phyloP scores from a whole-genome alignment of 2,329 filamentous ascomycete genomes.

The Aspergillus nomiae region DNA sequence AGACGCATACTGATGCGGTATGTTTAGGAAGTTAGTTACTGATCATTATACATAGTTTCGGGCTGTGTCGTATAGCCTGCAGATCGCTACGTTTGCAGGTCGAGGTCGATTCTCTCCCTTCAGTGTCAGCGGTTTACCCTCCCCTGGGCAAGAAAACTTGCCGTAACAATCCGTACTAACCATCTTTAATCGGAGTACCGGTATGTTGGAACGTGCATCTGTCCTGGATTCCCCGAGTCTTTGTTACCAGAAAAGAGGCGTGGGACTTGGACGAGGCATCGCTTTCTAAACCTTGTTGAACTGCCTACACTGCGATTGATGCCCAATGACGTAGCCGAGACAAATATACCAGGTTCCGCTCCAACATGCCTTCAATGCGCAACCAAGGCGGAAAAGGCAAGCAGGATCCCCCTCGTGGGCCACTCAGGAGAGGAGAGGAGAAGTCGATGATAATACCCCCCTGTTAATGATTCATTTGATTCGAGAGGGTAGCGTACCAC shows the following conservation, averaged over 20 bases:
- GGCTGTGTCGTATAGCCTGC: conserved; percentile 10
- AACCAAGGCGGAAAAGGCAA: conserved; percentile 2
- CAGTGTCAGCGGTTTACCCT: background rate
- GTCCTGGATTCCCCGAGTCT: background rate
- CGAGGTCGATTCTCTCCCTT: background rate
- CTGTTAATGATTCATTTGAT: background rate
- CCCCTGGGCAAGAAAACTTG: background rate
- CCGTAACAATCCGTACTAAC: background rate
- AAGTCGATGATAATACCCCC: background rate
- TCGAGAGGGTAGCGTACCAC: conserved; percentile 7
- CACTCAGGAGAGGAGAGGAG: conserved; percentile 4
- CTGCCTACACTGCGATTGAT: conserved; percentile 17
- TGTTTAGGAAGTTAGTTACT: conserved; percentile 5
- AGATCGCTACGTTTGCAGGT: background rate
- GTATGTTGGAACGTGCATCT: background rate
- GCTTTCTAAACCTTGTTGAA: conserved; percentile 11
- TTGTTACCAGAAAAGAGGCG: background rate
- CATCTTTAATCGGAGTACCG: background rate
- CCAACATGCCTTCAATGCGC: conserved; percentile 5
- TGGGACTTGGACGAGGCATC: background rate
- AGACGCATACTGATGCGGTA: conserved; percentile 1
- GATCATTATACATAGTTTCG: conserved; percentile 3
- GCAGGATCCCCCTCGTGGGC: conserved; percentile 3
- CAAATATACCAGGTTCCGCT: conserved; percentile 3
- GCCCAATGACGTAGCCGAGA: conserved; percentile 27